Conservation (phyloP, 164 flowering plant genomes). For the Pachysandra terminalis region DNA sequence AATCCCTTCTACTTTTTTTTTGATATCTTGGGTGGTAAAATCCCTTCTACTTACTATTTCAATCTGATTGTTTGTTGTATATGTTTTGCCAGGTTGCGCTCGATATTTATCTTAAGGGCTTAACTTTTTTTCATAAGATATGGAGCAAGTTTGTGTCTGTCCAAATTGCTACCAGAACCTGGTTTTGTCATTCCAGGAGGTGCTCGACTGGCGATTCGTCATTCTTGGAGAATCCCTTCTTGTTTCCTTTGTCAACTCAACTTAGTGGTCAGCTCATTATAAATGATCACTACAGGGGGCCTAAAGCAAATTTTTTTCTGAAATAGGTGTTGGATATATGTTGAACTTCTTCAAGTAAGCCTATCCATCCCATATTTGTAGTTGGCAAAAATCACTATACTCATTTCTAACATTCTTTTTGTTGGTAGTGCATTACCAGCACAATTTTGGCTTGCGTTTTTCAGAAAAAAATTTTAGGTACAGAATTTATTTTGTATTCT, state of each 20-base stretch:
- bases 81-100: conserved; percentile 40
- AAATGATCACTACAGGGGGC: conserved; percentile 45
- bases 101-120: conserved; percentile 30
- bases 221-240: conserved; percentile 62
- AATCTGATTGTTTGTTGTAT: neutral
- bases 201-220: conserved; percentile 84
- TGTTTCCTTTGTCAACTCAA: conserved; percentile 94
- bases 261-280: conserved; percentile 52
- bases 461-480: conserved; percentile 41
- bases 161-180: conserved; percentile 52
- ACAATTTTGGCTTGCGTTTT: too few species aligned
- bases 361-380: neutral
- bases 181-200: conserved; percentile 70
- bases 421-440: conserved; percentile 45
- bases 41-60: neutral
- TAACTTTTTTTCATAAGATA: conserved; percentile 40
- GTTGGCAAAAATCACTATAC: neutral
- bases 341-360: conserved; percentile 55
- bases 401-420: conserved; percentile 1
- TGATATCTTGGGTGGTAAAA: too few species aligned
- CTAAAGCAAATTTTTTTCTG: conserved; percentile 51
- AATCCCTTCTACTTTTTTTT: too few species aligned
- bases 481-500: neutral
- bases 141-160: conserved; percentile 71
- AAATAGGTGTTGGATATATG: conserved; percentile 54